Percentiles rank a stretch among this genome's conserved stretches.
Conservation (phyloP, 306 rosid genomes). For the Gynostemma pentaphyllum region DNA sequence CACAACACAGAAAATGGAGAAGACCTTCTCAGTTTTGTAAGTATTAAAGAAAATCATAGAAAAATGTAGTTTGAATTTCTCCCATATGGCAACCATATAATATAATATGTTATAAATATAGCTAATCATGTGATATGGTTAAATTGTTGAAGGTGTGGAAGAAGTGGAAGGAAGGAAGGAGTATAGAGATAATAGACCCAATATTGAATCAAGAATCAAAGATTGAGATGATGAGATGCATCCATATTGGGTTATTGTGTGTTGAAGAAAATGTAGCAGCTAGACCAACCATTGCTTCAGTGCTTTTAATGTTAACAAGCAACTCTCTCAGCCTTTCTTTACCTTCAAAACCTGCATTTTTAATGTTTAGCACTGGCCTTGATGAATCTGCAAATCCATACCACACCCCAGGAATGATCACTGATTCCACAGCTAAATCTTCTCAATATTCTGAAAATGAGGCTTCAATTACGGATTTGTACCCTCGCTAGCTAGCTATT, state of each 20-base stretch:
- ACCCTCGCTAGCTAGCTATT: not conserved
- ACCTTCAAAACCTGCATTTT: conserved; percentile 5
- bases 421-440: not conserved
- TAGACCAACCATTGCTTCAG: conserved; percentile 20
- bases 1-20: not conserved
- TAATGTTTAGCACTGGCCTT: not conserved
- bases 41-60: not conserved
- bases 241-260: conserved; percentile 19
- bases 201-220: not conserved
- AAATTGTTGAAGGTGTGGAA: not conserved
- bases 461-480: not conserved
- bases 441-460: not conserved
- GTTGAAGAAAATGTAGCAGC: conserved; percentile 15
- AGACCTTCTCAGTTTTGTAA: not conserved
- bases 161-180: not conserved
- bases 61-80: no score
- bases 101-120: no score
- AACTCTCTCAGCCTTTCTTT: not conserved
- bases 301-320: conserved; percentile 17
- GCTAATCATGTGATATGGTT: not conserved
- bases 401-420: not conserved
- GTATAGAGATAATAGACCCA: not conserved
- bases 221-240: conserved; percentile 8
- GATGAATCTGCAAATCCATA: not conserved
- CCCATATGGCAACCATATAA: no score